Evolutionary conservation across 1,139 yeast species (phyloP), one percentile per base, ranked within the genome.

Genomic region (Pichia sp.): DNA sequence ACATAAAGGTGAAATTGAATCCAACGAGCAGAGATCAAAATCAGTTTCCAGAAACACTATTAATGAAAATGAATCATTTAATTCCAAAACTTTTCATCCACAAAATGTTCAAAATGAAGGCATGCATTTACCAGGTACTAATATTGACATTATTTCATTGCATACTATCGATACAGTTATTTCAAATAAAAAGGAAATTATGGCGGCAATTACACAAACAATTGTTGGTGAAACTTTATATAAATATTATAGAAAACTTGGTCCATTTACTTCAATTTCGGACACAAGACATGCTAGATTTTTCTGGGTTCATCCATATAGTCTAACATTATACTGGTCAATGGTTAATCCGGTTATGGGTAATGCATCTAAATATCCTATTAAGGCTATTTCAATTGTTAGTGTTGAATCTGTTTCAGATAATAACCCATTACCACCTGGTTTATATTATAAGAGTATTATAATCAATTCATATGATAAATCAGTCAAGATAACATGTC

Each of bases 281-380:
- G 92, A 85, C 49, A 78, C 77, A 45, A 77, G 97, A 52, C 98
- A 92, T 62, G 94, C 85, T 62, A 76, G 97, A 55, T 92, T 81
- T 67, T 92, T 92, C 75, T 92, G 97, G 97, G 81, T 92, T 39
- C 96, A 92, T 67, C 98, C 98, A 9, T 90, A 89, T 65, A 84
- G 95, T 4, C 70, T 88, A 69, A 87, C 96, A 0, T 72, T 92
- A 49, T 89, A 88, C 65, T 92, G 98, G 98, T 83, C 92, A 11
- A 76, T 79, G 16, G 76, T 80, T 12, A 87, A 86, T 61, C 97
- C 97, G 2, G 85, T 85, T 0, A 67, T 84, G 52, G 79, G 83
- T 8, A 82, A 82, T 56, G 85, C 89, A 15, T 70, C 82, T 1
- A 74, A 75, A 8, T 77, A 77, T 43, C 81, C 76, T 59, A 82